Base-by-base conservation (phyloP, 2,329 filamentous ascomycete species). In the Cordyceps cateniannulata region DNA sequence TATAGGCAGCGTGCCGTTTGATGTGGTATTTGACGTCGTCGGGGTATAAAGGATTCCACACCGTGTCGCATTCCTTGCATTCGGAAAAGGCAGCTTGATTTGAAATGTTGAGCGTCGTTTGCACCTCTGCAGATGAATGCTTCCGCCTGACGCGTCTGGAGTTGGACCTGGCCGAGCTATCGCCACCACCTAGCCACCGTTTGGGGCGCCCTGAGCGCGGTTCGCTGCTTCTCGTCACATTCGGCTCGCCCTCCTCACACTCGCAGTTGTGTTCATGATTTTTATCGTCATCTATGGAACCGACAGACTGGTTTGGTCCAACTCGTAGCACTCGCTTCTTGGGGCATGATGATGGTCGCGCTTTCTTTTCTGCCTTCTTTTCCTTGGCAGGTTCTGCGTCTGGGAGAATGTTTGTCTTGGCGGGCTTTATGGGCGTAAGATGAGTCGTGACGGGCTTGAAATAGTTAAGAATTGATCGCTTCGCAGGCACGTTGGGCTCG, bases 71-170 rank as follows among this genome's bases (percentile, higher is more conserved):
- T 3, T 72, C 61, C 54, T 70, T 76, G 63, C 77, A 79, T 59
- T 79, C 76, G 2, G 75, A 72, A 62, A 79, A 78, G 1, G 76
- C 67, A 3, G 75, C 73, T 27, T 74, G 70, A 1, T 71, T 69
- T 0, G 77, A 77, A 2, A 79, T 67, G 38, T 79, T 78, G n/a
- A 79, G 69, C 1, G 76, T 79, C 1, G 74, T 79, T 55, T 79
- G 77, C 1, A 78, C 67, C 1, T 56, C 61, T 18, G 66, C 63
- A 1, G 71, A 59, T 1, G 64, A 50, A 8, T 63, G 27, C 22
- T 32, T 44, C 2, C 55, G 51, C 18, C 59, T 70, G 20, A 62
- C 65, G 35, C 57, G 44, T 32, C n/a, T 56, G 35, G 20, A 22
- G 14, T 25, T 38, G 18, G 20, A 20, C 3, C 10, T 14, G 2